Percentiles rank a stretch among this genome's conserved stretches.
Conservation (phyloP, 1,284 basidiomycete genomes). For the Bondarzewia mesenterica region DNA sequence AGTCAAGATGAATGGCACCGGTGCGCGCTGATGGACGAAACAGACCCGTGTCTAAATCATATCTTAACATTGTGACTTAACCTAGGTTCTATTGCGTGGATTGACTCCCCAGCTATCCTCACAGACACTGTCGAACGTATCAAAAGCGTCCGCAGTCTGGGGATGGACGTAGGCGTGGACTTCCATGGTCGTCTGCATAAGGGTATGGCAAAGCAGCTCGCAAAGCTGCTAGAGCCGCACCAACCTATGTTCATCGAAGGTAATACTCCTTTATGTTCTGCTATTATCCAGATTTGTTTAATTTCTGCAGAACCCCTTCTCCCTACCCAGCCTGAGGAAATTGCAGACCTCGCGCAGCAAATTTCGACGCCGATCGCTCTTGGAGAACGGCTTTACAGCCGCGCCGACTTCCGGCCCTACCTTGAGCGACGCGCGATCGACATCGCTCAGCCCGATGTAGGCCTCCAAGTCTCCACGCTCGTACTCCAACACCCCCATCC, state of each 20-base stretch:
- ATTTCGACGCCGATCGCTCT: slow-evolving; percentile 65
- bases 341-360: slow-evolving; percentile 52
- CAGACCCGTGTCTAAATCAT: too few relatives aligned
- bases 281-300: background rate
- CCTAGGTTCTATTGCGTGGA: slow-evolving; percentile 37
- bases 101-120: slow-evolving; percentile 43
- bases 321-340: slow-evolving; percentile 60
- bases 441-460: slow-evolving; percentile 69
- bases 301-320: slow-evolving; percentile 48
- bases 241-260: slow-evolving; percentile 70
- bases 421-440: slow-evolving; percentile 63
- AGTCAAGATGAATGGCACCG: slow-evolving; percentile 73
- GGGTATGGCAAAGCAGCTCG: slow-evolving; percentile 73
- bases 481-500: background rate
- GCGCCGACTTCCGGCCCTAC: slow-evolving; percentile 66
- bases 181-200: slow-evolving; percentile 66
- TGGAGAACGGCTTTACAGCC: slow-evolving; percentile 65
- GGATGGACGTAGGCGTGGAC: slow-evolving; percentile 59
- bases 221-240: slow-evolving; percentile 55
- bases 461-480: slow-evolving; percentile 7
- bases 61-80: too few relatives aligned
- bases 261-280: slow-evolving; percentile 7
- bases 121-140: slow-evolving; percentile 55
- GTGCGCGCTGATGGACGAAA: slow-evolving; percentile 18
- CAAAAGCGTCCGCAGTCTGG: slow-evolving; percentile 53